Base-by-base conservation (phyloP, 2,329 filamentous ascomycete species). In the Fusarium fracticaudum region DNA sequence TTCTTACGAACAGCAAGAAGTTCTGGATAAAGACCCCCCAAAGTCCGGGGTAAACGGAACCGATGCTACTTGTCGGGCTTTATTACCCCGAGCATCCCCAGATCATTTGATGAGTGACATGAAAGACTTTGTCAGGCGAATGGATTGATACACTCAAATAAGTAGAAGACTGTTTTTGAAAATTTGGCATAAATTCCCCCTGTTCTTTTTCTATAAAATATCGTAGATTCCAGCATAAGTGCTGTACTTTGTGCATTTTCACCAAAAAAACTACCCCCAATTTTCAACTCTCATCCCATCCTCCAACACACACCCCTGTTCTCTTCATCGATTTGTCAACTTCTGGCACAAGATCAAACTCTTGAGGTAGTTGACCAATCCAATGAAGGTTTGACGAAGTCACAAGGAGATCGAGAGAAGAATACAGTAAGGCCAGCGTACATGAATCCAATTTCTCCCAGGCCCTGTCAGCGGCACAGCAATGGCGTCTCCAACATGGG, bases 51-150 rank as follows among this genome's bases (percentile, higher is more conserved):
- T 55, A 69, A 44, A 60, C 31, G 4, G 15, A 11, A 10, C 67
- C 64, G 67, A 69, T 48, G 14, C 14, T 17, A 33, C 22, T 40
- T 4, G 26, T 18, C 64, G 65, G 65, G 9, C 29, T 38, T n/a
- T 26, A 44, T 59, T 70, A 33, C 45, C 51, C 67, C 64, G 64
- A 64, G n/a, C 5, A 33, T n/a, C 47, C 53, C 41, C n/a, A 64
- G 18, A 6, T 18, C 12, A 26, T 8, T 40, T 38, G 4, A 5
- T 33, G 35, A 47, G 24, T 58, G 26, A 44, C 51, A 13, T n/a
- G 9, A 10, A 5, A 14, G 31, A 10, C 40, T n/a, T n/a, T 6
- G 10, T 4, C 20, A 6, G 4, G 20, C 7, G 20, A 9, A 31
- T 31, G 6, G 5, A 17, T 6, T n/a, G 15, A 31, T n/a, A n/a